phyloP scores from a whole-genome alignment of 2,329 filamentous ascomycete genomes.

The Aspergillus latus region DNA sequence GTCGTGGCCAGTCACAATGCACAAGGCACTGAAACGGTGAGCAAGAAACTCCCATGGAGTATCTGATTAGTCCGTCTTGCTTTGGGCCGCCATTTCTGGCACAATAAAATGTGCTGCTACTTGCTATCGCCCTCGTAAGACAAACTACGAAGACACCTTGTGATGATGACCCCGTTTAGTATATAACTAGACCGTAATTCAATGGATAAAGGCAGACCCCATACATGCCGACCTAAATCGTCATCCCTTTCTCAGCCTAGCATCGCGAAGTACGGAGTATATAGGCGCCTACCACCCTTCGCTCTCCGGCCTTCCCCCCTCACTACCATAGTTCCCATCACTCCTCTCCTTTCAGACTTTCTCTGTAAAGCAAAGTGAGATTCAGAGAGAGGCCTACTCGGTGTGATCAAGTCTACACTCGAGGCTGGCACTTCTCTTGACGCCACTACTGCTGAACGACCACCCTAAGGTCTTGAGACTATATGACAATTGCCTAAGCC shows the following conservation, averaged over 20 bases:
- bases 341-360: background rate
- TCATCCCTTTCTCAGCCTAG: conserved; percentile 21
- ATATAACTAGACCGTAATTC: conserved; percentile 13
- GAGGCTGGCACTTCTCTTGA: background rate
- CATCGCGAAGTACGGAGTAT: conserved; percentile 14
- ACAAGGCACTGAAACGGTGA: background rate
- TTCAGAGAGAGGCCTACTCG: background rate
- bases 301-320: background rate
- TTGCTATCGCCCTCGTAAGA: conserved; percentile 5
- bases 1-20: background rate
- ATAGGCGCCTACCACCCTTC: conserved; percentile 21
- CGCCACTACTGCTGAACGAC: conserved; percentile 12
- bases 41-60: background rate
- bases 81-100: conserved; percentile 21
- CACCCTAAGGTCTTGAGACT: conserved; percentile 4
- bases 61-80: conserved; percentile 11
- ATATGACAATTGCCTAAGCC: conserved; percentile 23
- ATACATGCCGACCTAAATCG: conserved; percentile 7
- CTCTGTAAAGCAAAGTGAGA: background rate
- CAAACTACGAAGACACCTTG: conserved; percentile 17
- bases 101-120: conserved; percentile 1
- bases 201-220: background rate
- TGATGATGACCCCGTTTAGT: conserved; percentile 20
- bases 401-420: background rate
- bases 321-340: conserved; percentile 1